A percentile compares a stretch with the other conserved stretches of the same genome.
Evolutionary conservation across 305 asterid species (phyloP).

Genomic region (Fraxinus sp.): DNA sequence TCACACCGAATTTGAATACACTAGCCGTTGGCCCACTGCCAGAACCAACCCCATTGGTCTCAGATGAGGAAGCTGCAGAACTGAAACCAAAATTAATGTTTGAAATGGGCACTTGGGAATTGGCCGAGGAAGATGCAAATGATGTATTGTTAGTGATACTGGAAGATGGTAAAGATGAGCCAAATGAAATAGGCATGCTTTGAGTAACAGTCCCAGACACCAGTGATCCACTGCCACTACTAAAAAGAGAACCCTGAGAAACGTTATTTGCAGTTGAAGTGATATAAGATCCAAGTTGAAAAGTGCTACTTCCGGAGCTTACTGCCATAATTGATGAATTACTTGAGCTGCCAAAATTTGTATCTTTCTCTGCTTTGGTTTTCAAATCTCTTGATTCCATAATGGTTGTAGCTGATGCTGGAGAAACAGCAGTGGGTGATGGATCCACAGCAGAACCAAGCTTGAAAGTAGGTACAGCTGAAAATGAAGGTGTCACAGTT

Average conservation of each 20-base stretch:
- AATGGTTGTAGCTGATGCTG: conserved; percentile 30
- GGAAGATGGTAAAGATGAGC: conserved; percentile 24
- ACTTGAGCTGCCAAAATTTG: conserved; percentile 32
- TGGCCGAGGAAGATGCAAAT: conserved; percentile 31
- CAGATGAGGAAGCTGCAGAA: conserved; percentile 39
- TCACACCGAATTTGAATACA: conserved; percentile 29
- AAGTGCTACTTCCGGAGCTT: conserved; percentile 33
- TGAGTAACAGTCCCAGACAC: conserved; percentile 28
- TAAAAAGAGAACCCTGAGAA: conserved; percentile 32
- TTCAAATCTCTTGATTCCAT: conserved; percentile 21
- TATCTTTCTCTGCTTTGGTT: conserved; percentile 22
- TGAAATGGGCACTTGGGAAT: conserved; percentile 18
- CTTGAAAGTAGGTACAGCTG: conserved; percentile 30
- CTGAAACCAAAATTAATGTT: conserved; percentile 34
- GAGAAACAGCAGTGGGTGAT: conserved; percentile 32
- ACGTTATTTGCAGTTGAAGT: conserved; percentile 27
- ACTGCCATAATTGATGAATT: conserved; percentile 32
- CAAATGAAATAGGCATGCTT: conserved; percentile 26
- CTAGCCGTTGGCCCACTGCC: conserved; percentile 30
- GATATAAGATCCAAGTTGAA: conserved; percentile 30
- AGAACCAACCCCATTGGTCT: conserved; percentile 28
- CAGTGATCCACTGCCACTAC: conserved; percentile 29
- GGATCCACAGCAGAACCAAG: conserved; percentile 37
- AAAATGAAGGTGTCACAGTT: conserved; percentile 27
- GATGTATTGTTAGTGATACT: conserved; percentile 25